A percentile compares a stretch with the other conserved stretches of the same genome.
These are phyloP conservation scores for Amorphotheca resinae DNA, from an alignment of 495 filamentous ascomycete genomes.

Conservation along the genomic window DNA sequence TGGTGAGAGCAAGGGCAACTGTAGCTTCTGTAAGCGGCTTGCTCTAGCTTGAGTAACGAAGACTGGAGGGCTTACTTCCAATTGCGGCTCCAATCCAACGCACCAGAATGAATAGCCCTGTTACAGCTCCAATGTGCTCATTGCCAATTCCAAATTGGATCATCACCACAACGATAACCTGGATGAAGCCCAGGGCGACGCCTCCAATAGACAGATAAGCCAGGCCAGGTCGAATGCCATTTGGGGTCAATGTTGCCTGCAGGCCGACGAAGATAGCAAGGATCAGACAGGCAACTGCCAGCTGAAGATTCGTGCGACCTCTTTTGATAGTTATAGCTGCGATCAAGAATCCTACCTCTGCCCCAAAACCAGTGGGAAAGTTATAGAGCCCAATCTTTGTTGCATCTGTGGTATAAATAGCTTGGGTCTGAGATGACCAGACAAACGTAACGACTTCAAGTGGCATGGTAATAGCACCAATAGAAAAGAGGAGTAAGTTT, in stretches of 20 bases:
- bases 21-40: not conserved
- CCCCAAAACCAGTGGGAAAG: not conserved
- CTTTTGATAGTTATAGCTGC: not conserved
- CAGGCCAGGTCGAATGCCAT: not conserved
- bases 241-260: not conserved
- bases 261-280: not conserved
- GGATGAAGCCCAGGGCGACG: not conserved
- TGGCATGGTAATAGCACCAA: not conserved
- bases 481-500: not conserved
- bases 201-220: not conserved
- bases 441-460: not conserved
- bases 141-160: not conserved
- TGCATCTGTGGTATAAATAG: not conserved
- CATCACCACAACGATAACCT: not conserved
- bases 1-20: slow-evolving; percentile 7
- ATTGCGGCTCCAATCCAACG: not conserved
- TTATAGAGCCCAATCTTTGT: not conserved
- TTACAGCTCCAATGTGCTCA: not conserved
- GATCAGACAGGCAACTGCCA: not conserved
- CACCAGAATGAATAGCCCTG: not conserved
- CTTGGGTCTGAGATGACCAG: not conserved
- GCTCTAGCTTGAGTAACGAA: not conserved
- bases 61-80: not conserved
- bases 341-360: not conserved
- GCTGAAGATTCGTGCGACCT: not conserved